Evolutionary conservation across 352 stramenopile species (phyloP).

Genomic region (Peronosclerospora sorghi): DNA sequence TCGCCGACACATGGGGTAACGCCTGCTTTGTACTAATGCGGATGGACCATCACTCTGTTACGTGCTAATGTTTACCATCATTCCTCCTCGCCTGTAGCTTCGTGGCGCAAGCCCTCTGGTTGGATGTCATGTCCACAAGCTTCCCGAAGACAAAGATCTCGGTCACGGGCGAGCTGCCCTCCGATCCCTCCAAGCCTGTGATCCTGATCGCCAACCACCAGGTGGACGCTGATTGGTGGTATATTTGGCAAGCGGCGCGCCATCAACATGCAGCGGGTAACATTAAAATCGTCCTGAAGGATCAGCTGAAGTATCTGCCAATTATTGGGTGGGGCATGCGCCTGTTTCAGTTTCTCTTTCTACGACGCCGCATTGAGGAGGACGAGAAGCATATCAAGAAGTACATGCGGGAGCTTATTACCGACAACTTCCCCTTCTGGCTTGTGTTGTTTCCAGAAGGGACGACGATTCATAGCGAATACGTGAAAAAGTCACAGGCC

Average conservation of each 20-base stretch:
- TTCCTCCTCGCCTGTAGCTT: conserved; percentile 17
- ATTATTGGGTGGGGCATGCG: conserved; percentile 86
- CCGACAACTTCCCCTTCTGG: conserved; percentile 81
- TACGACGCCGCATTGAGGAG: conserved; percentile 72
- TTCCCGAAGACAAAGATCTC: conserved; percentile 78
- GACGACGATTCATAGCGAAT: conserved; percentile 84
- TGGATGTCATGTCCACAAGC: conserved; percentile 79
- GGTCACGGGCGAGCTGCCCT: conserved; percentile 75
- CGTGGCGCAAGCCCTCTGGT: conserved; percentile 62
- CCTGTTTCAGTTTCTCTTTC: conserved; percentile 86
- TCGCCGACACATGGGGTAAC: conserved; percentile 57
- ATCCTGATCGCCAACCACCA: conserved; percentile 90
- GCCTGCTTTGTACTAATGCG: neutral
- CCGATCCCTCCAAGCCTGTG: conserved; percentile 51
- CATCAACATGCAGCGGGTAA: conserved; percentile 50
- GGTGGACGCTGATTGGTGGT: conserved; percentile 90
- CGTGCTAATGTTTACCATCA: conserved; percentile 1
- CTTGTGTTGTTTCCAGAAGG: conserved; percentile 87
- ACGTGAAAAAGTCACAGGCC: conserved; percentile 80
- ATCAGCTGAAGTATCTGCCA: conserved; percentile 83
- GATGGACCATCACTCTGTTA: conserved; percentile 9
- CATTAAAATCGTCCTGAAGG: conserved; percentile 88
- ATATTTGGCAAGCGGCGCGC: conserved; percentile 81
- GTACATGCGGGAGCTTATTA: conserved; percentile 70
- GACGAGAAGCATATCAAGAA: conserved; percentile 57